Base-by-base conservation (phyloP, 148 eudicot species). In the Camellia japonica region DNA sequence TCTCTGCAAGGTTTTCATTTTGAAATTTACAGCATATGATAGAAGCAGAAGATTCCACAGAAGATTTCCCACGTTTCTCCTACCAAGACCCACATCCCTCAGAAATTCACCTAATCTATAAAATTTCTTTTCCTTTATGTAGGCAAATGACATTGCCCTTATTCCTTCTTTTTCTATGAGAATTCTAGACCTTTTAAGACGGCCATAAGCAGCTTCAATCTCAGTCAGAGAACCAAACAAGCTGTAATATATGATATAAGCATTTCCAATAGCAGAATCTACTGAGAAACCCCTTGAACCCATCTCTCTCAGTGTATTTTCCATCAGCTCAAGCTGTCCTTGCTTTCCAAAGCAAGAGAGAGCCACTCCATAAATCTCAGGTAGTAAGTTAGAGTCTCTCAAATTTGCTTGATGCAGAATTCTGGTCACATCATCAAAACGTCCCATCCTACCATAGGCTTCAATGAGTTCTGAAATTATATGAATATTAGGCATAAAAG, bases 1-100 rank as follows among this genome's bases (percentile, higher is more conserved):
- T 74, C 97, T 88, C 82, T 96, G 99, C 86, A 94, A 85, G 84
- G 95, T 94, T 79, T 96, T 96, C 99, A 96, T 96, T 78, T 96
- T 96, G 74, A 92, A 94, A 71, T 91, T 94, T 46, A 90, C 97
- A 44, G 97, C 99, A 86, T 92, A 96, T 3, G 99, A 91, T 14
- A 96, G 78, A n/a, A 94, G 88, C 64, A 96, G 61, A 74, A 94
- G 88, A 80, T 96, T 94, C 99, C 99, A 96, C 11, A 96, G 74
- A 49, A 94, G 89, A 89, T 96, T 96, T 42, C 95, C 97, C 44
- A 90, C 90, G 80, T 89, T 91, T 80, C 83, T 90, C 82, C 98
- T 91, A 66, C 93, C 89, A 77, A 96, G 87, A 76, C 99, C 99
- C 20, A 92, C 91, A 67, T 87, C 90, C 84, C 87, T 85, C 46